These are phyloP conservation scores for Stipa capillata DNA, from an alignment of 176 grass and related monocot species.

Conservation along the genomic window DNA sequence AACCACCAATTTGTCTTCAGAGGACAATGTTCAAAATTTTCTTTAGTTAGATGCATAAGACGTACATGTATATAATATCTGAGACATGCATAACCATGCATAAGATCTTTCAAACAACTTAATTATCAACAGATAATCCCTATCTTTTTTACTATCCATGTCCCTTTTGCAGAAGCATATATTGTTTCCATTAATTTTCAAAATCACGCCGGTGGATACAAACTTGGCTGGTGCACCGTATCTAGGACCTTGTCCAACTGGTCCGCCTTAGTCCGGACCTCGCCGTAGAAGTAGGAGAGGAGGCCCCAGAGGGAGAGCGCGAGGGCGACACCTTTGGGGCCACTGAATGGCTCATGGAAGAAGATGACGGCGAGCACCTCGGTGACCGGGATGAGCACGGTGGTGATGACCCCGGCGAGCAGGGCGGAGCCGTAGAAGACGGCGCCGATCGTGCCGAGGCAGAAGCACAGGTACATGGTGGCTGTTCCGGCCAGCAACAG, in stretches of 20 bases:
- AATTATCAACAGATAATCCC: too few relatives aligned
- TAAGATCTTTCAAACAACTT: too few relatives aligned
- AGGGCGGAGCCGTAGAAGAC: conserved; percentile 66
- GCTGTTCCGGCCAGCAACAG: conserved; percentile 32
- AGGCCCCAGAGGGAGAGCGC: conserved; percentile 68
- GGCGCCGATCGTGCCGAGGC: conserved; percentile 55
- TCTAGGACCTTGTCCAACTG: not conserved
- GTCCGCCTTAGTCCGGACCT: conserved; percentile 28
- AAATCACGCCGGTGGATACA: too few relatives aligned
- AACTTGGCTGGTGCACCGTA: not conserved
- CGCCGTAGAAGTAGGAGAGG: conserved; percentile 71
- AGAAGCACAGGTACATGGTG: conserved; percentile 52
- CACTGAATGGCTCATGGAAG: conserved; percentile 60
- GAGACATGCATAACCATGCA: too few relatives aligned
- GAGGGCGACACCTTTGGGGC: conserved; percentile 58
- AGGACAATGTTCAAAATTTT: too few relatives aligned
- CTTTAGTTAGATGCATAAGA: too few relatives aligned
- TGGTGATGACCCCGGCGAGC: conserved; percentile 55
- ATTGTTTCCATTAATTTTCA: too few relatives aligned
- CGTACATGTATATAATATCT: too few relatives aligned
- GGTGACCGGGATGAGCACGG: conserved; percentile 55
- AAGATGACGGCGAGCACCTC: conserved; percentile 58
- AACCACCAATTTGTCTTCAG: too few relatives aligned
- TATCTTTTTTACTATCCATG: too few relatives aligned
- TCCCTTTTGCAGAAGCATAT: too few relatives aligned